Base-by-base conservation (phyloP, 495 filamentous ascomycete species). In the Aspergillus steynii region DNA sequence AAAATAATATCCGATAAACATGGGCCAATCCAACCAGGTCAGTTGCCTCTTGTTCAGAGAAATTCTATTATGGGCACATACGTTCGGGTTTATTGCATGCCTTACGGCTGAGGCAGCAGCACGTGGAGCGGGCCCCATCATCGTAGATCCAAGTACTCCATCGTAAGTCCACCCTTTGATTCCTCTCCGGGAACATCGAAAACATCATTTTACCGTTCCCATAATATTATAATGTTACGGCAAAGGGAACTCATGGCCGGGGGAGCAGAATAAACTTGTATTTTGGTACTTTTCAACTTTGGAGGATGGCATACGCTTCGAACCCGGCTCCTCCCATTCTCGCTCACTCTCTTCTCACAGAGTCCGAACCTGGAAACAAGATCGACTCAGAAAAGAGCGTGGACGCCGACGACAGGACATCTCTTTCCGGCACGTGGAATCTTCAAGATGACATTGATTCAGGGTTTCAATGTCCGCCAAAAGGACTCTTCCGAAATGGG, bases 241-340 rank as follows among this genome's bases (percentile, higher is more conserved):
- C 9, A 42, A 14, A 42, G 12, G 37, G 1, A 8, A 0, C 12
- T 15, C 12, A 42, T 14, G 12, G 10, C 9, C 37, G 14, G 12
- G 5, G 10, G 14, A 1, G 9, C 9, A 15, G 9, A 42, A 42
- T 42, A 42, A 37, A 15, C 37, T 10, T 12, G 14, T 15, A 7
- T 45, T 25, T 46, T 25, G 7, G 37, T 20, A 25, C 20, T 20
- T 20, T 20, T 20, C 26, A 29, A 32, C n/a, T 28, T 27, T 42
- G 9, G 1, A 20, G n/a, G 8, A 52, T 20, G 28, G 25, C 71
- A 47, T 75, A 77, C 34, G 55, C 65, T 5, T 59, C 66, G 8
- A 69, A 76, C 8, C 71, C 78, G 46, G 77, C 76, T 45, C 48
- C 61, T 0, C 77, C 78, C 12, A 34, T 75, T 29, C 71, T 81